Evolutionary conservation across 495 filamentous ascomycete species (phyloP).

Genomic region (Trichoderma erinaceum): DNA sequence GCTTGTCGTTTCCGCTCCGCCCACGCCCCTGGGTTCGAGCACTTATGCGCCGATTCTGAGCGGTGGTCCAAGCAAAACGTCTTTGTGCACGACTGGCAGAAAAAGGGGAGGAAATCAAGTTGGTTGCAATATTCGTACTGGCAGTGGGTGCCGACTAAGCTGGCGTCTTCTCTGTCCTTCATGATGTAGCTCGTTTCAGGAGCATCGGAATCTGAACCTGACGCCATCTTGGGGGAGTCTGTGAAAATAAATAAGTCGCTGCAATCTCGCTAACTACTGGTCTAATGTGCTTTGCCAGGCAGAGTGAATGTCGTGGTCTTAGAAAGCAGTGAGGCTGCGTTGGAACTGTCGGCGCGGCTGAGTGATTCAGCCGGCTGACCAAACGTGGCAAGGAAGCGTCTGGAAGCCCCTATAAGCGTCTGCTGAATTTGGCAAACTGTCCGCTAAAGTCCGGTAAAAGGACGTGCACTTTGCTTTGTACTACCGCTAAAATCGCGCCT

Average conservation of each 20-base stretch:
- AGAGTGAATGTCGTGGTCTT: constrained; percentile 4
- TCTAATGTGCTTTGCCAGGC: background rate
- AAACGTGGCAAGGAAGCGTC: constrained; percentile 15
- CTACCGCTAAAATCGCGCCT: background rate
- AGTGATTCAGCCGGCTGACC: constrained; percentile 13
- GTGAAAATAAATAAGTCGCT: background rate
- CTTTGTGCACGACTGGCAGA: constrained; percentile 77
- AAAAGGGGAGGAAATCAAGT: constrained; percentile 94
- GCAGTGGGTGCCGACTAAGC: constrained; percentile 85
- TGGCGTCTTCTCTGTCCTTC: constrained; percentile 62
- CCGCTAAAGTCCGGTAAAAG: background rate
- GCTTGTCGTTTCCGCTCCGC: constrained; percentile 61
- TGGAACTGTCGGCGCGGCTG: background rate
- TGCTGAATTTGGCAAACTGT: background rate
- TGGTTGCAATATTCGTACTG: constrained; percentile 84
- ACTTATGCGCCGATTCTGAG: constrained; percentile 76
- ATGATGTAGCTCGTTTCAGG: constrained; percentile 44
- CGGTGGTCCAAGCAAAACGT: constrained; percentile 96
- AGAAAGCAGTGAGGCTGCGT: background rate
- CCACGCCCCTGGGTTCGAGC: constrained; percentile 79
- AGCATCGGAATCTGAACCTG: constrained; percentile 23
- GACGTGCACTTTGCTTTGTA: background rate
- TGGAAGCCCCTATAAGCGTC: constrained; percentile 12
- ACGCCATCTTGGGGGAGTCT: constrained; percentile 15
- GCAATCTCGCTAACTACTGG: background rate